Conservation (phyloP, 257 asterid species). For the Euphrasia confusa region DNA sequence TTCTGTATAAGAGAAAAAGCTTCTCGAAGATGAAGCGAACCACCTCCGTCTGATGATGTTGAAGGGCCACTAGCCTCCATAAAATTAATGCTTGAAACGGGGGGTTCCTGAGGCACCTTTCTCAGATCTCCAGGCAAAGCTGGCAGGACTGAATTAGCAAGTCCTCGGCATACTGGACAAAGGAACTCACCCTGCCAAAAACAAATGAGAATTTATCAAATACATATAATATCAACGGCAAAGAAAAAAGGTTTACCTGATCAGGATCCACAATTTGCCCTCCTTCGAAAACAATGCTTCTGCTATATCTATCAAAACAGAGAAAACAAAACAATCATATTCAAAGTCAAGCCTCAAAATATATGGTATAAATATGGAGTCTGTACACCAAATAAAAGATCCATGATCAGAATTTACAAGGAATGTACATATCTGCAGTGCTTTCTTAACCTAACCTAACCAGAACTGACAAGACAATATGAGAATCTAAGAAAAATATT, state of each 20-base stretch:
- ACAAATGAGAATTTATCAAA: slow-evolving; percentile 26
- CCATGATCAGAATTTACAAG: not conserved
- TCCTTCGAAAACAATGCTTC: slow-evolving; percentile 95
- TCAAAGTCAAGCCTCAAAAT: slow-evolving; percentile 15
- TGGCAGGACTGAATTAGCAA: slow-evolving; percentile 84
- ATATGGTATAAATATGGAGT: slow-evolving; percentile 6
- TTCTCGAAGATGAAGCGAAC: slow-evolving; percentile 44
- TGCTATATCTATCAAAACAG: slow-evolving; percentile 43
- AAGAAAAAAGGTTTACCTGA: slow-evolving; percentile 50
- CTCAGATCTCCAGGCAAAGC: slow-evolving; percentile 44
- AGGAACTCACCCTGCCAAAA: slow-evolving; percentile 88
- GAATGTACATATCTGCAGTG: not conserved
- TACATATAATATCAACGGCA: slow-evolving; percentile 23
- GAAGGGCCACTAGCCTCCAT: slow-evolving; percentile 30
- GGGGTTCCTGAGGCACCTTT: slow-evolving; percentile 32
- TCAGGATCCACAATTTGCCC: slow-evolving; percentile 95
- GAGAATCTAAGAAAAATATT: slow-evolving; percentile 16
- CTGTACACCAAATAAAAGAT: slow-evolving; percentile 17
- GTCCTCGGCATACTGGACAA: slow-evolving; percentile 97
- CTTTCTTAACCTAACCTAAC: slow-evolving; percentile 2
- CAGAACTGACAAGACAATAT: not conserved
- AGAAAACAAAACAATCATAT: slow-evolving; percentile 15
- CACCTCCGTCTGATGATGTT: slow-evolving; percentile 30
- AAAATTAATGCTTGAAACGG: slow-evolving; percentile 26
- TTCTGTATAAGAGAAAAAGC: slow-evolving; percentile 57